Conservation (phyloP, 805 yeast genomes). For the Pichia californica region DNA sequence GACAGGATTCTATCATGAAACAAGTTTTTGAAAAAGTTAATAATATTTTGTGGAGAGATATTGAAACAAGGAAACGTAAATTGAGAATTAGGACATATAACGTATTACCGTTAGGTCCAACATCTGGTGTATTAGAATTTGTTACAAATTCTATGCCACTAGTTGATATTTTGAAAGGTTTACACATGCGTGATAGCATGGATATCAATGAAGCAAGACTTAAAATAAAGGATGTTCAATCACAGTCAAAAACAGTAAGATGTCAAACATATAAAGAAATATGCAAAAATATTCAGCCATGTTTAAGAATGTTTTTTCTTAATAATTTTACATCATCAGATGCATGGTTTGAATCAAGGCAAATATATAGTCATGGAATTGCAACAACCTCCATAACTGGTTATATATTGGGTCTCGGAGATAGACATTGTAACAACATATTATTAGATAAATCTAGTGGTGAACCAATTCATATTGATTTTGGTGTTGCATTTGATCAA, state of each 20-base stretch:
- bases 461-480: conserved; percentile 91
- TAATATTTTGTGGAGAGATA: conserved; percentile 48
- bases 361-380: conserved; percentile 64
- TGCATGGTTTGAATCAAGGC: conserved; percentile 65
- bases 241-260: conserved; percentile 37
- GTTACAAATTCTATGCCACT: conserved; percentile 72
- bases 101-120: conserved; percentile 85
- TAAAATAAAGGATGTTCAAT: conserved; percentile 54
- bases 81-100: conserved; percentile 75
- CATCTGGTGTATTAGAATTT: conserved; percentile 84
- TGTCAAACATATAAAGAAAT: conserved; percentile 42
- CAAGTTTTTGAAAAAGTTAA: conserved; percentile 91
- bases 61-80: conserved; percentile 48
- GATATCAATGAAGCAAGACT: conserved; percentile 53
- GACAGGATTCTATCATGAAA: conserved; percentile 97
- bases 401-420: conserved; percentile 85
- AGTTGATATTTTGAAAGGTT: conserved; percentile 56
- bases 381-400: conserved; percentile 88
- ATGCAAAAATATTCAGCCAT: conserved; percentile 51
- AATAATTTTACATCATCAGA: conserved; percentile 60
- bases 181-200: conserved; percentile 52
- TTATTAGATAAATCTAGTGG: conserved; percentile 76
- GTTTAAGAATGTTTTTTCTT: conserved; percentile 63
- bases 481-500: conserved; percentile 95
- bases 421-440: conserved; percentile 88